Evolutionary conservation across 441 rosid species (phyloP), one percentile per base, ranked within the genome.

Genomic region (Populus trichocarpa): DNA sequence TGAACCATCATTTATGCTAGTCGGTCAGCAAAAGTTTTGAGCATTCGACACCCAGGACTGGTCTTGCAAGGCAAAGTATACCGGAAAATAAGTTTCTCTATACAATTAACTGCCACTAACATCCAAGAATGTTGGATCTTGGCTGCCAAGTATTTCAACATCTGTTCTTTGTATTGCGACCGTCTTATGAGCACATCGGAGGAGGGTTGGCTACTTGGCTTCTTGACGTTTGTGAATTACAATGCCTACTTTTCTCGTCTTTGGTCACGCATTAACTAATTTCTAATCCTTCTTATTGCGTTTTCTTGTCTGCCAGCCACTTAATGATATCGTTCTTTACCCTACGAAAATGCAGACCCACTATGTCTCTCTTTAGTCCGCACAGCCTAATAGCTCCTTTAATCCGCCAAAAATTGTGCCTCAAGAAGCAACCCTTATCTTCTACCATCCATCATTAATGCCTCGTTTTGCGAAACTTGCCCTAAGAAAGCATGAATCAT

Each of bases 241-340:
- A 71, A 14, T 46, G 35, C 33, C 71, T 36, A 13, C 8, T 50
- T 1, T 50, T 4, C 59, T 50, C 1, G 72, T 5, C 6, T 71
- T 36, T 28, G 23, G 23, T 33, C 63, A 36, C 72, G 10, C n/a
- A 20, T 3, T 25, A 59, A 23, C 71, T 57, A 57, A 50, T 72
- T 53, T 42, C 14, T 28, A 40, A 2, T 46, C 14, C 22, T 22
- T 65, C 32, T 57, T 68, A 63, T 33, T 71, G 46, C 50, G 10
- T 67, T 23, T 74, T 67, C 40, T 6, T 71, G 36, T 74, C 78
- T 22, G 63, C 69, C 65, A 65, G 14, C 66, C 32, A 68, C 32
- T 20, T 13, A 5, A 13, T 71, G 25, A 13, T 38, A 20, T 16
- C 4, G 28, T 71, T 63, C 69, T 35, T 6, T 20, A 22, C 36